Base-by-base conservation (phyloP, 345 rosid genomes). In the Lenwebbia sp. region DNA sequence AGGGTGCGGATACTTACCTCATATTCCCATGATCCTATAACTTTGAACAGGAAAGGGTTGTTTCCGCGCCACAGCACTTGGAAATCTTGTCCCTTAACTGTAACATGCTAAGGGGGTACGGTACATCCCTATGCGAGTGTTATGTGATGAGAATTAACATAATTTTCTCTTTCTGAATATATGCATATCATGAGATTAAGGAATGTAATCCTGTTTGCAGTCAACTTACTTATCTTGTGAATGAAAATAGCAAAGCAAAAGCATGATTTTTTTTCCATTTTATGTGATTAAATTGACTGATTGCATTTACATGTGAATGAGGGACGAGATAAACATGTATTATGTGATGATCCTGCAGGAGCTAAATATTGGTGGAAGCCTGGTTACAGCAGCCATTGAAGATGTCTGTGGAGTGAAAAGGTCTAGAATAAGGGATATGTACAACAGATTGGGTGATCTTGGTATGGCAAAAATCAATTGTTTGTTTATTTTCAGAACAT, bases 351-450 rank as follows among this genome's bases (percentile, higher is more conserved):
- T 83, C 84, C 57, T 30, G 56, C 91, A 96, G 98, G 98, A 94
- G 86, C 93, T 95, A 55, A 95, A 96, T 74, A 94, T 96, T 88
- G 99, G 99, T 70, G 96, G 95, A 86, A 92, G 96, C 90, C 90
- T 95, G 88, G 94, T 96, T 82, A 82, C 94, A 50, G 90, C 99
- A 44, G 96, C 98, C 41, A 65, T 96, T 89, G 96, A 94, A 91
- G 99, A 95, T 90, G 96, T 96, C 83, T 95, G 99, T 88, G 98
- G 98, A 89, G 92, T 93, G 51, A 93, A 83, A 53, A 92, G 94
- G 62, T 92, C 95, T 82, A 95, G 90, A 88, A 86, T 95, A 87
- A 92, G 90, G 88, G 98, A 95, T 54, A 91, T 94, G 98, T 95
- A 96, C 91, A 93, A 92, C 88, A 92, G 85, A 84, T 84, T 91